phyloP scores from a whole-genome alignment of 495 filamentous ascomycete species.

The Monascus purpureus region DNA sequence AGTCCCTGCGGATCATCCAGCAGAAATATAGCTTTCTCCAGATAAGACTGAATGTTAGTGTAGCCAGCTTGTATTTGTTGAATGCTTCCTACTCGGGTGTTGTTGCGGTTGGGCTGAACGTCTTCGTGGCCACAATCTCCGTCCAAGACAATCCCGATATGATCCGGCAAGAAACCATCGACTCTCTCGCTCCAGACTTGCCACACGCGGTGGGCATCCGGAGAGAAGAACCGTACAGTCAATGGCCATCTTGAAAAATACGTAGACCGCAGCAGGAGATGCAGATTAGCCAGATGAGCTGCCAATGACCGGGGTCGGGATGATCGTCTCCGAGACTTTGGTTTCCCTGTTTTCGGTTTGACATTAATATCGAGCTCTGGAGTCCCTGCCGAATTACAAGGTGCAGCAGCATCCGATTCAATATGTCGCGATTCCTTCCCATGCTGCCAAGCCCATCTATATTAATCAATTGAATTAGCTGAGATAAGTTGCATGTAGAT shows the following conservation, averaged over 20 bases:
- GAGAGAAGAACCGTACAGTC: slow-evolving; percentile 61
- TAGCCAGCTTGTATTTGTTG: slow-evolving; percentile 55
- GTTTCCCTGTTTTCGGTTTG: slow-evolving; percentile 2
- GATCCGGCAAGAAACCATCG: slow-evolving; percentile 29
- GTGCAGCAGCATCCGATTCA: slow-evolving; percentile 23
- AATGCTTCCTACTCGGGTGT: slow-evolving; percentile 17
- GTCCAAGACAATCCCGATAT: slow-evolving; percentile 44
- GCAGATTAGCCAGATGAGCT: slow-evolving; percentile 57
- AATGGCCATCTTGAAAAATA: slow-evolving; percentile 78
- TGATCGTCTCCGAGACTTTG: slow-evolving; percentile 31
- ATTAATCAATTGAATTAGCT: too few species aligned
- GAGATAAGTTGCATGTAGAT: neutral
- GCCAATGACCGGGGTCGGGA: slow-evolving; percentile 32
- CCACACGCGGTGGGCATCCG: slow-evolving; percentile 59
- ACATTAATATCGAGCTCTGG: slow-evolving; percentile 6
- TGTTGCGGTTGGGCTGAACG: slow-evolving; percentile 1
- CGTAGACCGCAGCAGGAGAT: slow-evolving; percentile 60
- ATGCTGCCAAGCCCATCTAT: slow-evolving; percentile 91
- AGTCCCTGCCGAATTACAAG: too few species aligned
- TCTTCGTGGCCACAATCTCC: slow-evolving; percentile 11
- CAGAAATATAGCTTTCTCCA: slow-evolving; percentile 55
- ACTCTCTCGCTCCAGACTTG: slow-evolving; percentile 39
- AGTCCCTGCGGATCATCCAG: slow-evolving; percentile 44
- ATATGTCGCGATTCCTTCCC: slow-evolving; percentile 64
- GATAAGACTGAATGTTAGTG: slow-evolving; percentile 43